A percentile compares a stretch with the other conserved stretches of the same genome.
These are phyloP conservation scores for Debaryomycetaceae sp. DNA, from an alignment of 1,139 yeast species.

Conservation along the genomic window DNA sequence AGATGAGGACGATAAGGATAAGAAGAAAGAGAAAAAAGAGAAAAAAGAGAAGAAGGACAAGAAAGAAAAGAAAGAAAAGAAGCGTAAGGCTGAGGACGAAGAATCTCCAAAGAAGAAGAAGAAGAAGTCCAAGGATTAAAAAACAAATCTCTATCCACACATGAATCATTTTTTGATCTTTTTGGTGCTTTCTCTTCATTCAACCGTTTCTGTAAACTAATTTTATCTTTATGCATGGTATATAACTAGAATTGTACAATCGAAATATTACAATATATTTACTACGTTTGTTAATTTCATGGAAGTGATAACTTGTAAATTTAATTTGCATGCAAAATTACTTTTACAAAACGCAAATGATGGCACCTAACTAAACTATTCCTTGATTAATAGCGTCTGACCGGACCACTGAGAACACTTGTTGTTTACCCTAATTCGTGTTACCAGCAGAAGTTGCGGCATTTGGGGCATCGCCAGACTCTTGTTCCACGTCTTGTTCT, in stretches of 20 bases:
- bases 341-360: background rate
- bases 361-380: background rate
- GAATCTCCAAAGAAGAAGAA: slow-evolving; percentile 44
- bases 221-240: slow-evolving; percentile 13
- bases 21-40: slow-evolving; percentile 53
- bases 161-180: background rate
- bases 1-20: slow-evolving; percentile 55
- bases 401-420: background rate
- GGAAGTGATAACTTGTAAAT: background rate
- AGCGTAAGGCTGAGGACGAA: slow-evolving; percentile 50
- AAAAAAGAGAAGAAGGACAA: slow-evolving; percentile 55
- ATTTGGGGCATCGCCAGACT: background rate
- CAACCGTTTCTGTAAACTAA: slow-evolving; percentile 10
- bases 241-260: slow-evolving; percentile 5
- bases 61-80: slow-evolving; percentile 49
- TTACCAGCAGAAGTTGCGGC: background rate
- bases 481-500: background rate
- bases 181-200: slow-evolving; percentile 4
- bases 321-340: background rate
- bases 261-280: background rate
- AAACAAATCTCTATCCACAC: background rate
- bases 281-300: background rate
- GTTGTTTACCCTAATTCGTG: background rate
- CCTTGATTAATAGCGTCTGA: background rate
- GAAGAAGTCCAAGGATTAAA: slow-evolving; percentile 46